Conservation (phyloP, 495 filamentous ascomycete genomes). For the Extremus antarcticus region DNA sequence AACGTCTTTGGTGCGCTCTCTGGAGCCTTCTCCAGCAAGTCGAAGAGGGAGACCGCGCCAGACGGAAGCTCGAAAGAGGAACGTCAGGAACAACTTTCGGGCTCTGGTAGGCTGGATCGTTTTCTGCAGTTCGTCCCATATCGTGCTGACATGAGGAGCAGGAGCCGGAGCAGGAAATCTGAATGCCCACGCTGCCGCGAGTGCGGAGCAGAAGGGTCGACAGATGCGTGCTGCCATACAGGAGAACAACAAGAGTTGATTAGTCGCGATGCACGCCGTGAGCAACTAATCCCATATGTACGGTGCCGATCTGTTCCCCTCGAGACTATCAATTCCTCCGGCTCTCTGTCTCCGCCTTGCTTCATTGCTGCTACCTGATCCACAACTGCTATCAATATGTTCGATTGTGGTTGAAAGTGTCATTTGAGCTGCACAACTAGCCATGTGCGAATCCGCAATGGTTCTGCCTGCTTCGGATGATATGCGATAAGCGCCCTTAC, state of each 20-base stretch:
- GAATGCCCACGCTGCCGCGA: slow-evolving; percentile 7
- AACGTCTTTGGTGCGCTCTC: slow-evolving; percentile 28
- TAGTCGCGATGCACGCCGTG: not conserved
- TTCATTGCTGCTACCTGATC: no score
- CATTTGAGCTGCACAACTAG: no score
- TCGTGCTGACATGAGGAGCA: not conserved
- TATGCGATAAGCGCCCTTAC: no score
- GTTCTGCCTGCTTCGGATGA: no score
- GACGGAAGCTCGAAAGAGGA: slow-evolving; percentile 22
- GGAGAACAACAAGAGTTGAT: not conserved
- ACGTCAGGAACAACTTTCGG: slow-evolving; percentile 14
- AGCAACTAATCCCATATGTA: no score
- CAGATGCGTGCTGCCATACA: slow-evolving; percentile 2
- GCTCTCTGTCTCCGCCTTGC: no score
- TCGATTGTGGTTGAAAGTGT: no score
- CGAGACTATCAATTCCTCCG: no score
- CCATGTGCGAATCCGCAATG: no score
- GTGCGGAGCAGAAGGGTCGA: slow-evolving; percentile 4
- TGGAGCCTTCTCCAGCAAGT: slow-evolving; percentile 24
- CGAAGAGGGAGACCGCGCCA: slow-evolving; percentile 25
- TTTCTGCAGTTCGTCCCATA: not conserved
- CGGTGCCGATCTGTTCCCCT: no score
- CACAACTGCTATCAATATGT: no score
- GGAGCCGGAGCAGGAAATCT: slow-evolving; percentile 8
- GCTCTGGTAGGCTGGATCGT: slow-evolving; percentile 2